Base-by-base conservation (phyloP, 768 basidiomycete genomes). In the Mycena leptocephala region DNA sequence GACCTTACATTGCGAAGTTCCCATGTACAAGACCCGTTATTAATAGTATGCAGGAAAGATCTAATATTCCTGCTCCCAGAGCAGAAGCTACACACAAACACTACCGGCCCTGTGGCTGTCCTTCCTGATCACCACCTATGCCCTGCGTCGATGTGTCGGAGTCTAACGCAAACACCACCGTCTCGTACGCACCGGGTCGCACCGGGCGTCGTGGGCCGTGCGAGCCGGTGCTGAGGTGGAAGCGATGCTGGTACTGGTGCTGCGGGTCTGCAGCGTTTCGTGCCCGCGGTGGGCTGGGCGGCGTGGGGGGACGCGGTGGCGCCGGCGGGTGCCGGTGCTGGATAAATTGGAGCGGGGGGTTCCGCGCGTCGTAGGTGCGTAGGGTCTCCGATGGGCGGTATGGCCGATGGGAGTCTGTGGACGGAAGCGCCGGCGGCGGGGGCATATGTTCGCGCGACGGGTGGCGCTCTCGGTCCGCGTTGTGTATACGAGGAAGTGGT, bases 111-210 rank as follows among this genome's bases (percentile, higher is more conserved):
- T 8, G 58, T 33, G 22, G 13, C 58, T 8, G 4, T 59, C 58
- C 63, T 43, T n/a, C 39, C 43, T 43, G 11, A 20, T 11, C 33
- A 53, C 35, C 26, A 24, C 35, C 58, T 22, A 59, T 39, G 2
- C 39, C 67, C 16, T 58, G 26, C 56, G 56, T 2, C 56, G 26
- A 56, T 24, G 33, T 35, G 2, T 48, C 70, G 0, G 62, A 32
- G 22, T 74, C 77, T 48, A 78, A 61, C 37, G 77, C 72, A 62
- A 78, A 78, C 22, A 78, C 74, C 16, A 78, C 58, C 28, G 77
- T 78, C 43, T 78, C 77, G 35, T 78, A 78, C 41, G 70, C 74
- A 9, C 77, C 77, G 3, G 69, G 74, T 9, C 74, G 74, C 63
- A 71, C 41, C 32, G 33, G 13, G 6, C 74, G 69, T 22, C 74